Base-by-base conservation (phyloP, 768 basidiomycete species). In the Cystobasidium onofrii region DNA sequence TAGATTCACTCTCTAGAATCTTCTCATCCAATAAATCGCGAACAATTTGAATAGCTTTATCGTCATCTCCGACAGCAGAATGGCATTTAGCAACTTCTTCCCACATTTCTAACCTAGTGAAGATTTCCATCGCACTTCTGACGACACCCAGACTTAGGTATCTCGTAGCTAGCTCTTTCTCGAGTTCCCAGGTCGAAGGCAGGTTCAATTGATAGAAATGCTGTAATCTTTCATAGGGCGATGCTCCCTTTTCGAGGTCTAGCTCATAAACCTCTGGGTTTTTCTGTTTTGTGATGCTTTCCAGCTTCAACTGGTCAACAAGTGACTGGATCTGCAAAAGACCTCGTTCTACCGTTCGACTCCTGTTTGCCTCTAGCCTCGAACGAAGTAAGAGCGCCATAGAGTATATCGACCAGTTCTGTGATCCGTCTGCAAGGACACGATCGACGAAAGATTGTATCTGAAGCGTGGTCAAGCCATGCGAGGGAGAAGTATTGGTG, bases 81-180 rank as follows among this genome's bases (percentile, higher is more conserved):
- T 74, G 91, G 81, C 95, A 98, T 75, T 86, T 84, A 52, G 92
- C 92, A 9, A 91, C 93, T 76, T 97, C 91, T 82, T 96, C 96
- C 94, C 94, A 99, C 92, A 97, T 92, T 82, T 98, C 93, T 74
- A 97, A 84, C 41, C 91, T 86, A 82, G 92, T 89, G 79, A 92
- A 98, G 70, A 97, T 94, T 80, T 90, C 94, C 62, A 98, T 83
- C 0, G 96, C 94, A 3, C 90, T 92, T 77, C 88, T 88, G 74
- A 90, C 84, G 71, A 95, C 92, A 18, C 96, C 96, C 62, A 98
- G 84, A 55, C 87, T 85, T 76, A 93, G 83, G 82, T 89, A 93
- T 66, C 91, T 86, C 76, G 85, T 81, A 0, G 92, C 96, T 27
- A 99, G 85, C 81, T 99, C 96, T 50, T 86, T 85, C 80, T 97